Percentiles rank a stretch among this genome's conserved stretches.
phyloP scores from a whole-genome alignment of 441 rosid genomes.

The Erysimum pusillum region DNA sequence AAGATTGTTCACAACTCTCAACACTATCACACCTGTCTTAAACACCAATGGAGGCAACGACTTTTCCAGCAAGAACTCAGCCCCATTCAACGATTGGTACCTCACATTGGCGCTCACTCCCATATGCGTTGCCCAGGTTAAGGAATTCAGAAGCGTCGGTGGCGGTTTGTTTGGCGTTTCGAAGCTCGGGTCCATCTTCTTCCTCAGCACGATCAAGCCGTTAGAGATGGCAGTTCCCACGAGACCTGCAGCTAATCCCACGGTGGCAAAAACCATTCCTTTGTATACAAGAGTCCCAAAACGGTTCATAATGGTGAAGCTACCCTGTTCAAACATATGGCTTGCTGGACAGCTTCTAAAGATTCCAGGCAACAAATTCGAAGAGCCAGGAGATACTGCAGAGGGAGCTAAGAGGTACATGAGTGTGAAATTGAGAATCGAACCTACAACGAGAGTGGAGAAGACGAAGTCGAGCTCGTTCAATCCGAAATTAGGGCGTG shows the following conservation, averaged over 20 bases:
- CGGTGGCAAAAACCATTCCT: slow-evolving; percentile 45
- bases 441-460: slow-evolving; percentile 89
- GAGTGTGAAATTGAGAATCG: slow-evolving; percentile 86
- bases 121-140: slow-evolving; percentile 97
- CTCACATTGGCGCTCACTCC: slow-evolving; percentile 93
- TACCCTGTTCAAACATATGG: slow-evolving; percentile 75
- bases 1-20: slow-evolving; percentile 84
- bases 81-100: slow-evolving; percentile 88
- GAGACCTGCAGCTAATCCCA: slow-evolving; percentile 87
- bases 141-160: slow-evolving; percentile 83
- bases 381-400: slow-evolving; percentile 43
- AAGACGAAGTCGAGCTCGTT: slow-evolving; percentile 95
- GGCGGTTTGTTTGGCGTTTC: slow-evolving; percentile 94
- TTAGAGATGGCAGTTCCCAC: slow-evolving; percentile 91
- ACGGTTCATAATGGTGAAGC: slow-evolving; percentile 65
- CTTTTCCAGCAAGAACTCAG: slow-evolving; percentile 73
- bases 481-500: slow-evolving; percentile 95
- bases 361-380: slow-evolving; percentile 47
- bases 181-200: slow-evolving; percentile 92
- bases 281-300: slow-evolving; percentile 53
- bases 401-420: slow-evolving; percentile 95
- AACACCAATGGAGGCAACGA: slow-evolving; percentile 69
- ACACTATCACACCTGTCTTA: slow-evolving; percentile 76
- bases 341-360: slow-evolving; percentile 80
- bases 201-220: slow-evolving; percentile 83